These are phyloP conservation scores for Coprinellus micaceus DNA, from an alignment of 768 basidiomycete genomes.

Conservation along the genomic window DNA sequence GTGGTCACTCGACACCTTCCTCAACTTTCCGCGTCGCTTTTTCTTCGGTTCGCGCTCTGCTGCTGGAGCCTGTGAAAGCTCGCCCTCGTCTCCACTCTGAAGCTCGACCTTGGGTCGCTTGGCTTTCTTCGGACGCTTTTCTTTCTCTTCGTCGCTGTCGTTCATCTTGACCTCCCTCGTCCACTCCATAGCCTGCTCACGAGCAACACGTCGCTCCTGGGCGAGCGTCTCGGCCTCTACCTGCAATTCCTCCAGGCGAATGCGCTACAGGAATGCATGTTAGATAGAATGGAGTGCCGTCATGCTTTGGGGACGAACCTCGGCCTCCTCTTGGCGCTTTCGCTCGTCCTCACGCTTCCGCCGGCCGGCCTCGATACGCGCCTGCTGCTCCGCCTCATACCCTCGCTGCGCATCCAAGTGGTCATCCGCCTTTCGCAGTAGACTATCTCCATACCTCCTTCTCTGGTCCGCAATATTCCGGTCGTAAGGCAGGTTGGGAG, in stretches of 20 bases:
- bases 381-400: conserved; percentile 66
- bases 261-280: conserved; percentile 39
- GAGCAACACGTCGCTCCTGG: conserved; percentile 67
- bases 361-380: conserved; percentile 73
- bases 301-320: conserved; percentile 44
- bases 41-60: conserved; percentile 48
- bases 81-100: conserved; percentile 54
- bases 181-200: conserved; percentile 81
- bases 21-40: conserved; percentile 66
- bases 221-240: conserved; percentile 74
- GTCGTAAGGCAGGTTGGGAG: conserved; percentile 72
- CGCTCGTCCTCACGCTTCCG: conserved; percentile 78
- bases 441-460: conserved; percentile 82
- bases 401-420: conserved; percentile 71
- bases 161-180: conserved; percentile 60
- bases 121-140: conserved; percentile 55
- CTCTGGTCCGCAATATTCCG: conserved; percentile 87
- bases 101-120: conserved; percentile 52
- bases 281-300: neutral
- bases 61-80: too few species aligned
- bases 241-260: conserved; percentile 60
- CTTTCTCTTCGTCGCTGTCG: conserved; percentile 80
- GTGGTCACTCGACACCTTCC: conserved; percentile 53
- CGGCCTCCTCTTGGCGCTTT: conserved; percentile 56
- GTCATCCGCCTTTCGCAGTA: conserved; percentile 78